Percentiles rank a stretch among this genome's conserved stretches.
These are phyloP conservation scores for Sporobolomyces roseus DNA, from an alignment of 768 basidiomycete genomes.

Conservation along the genomic window DNA sequence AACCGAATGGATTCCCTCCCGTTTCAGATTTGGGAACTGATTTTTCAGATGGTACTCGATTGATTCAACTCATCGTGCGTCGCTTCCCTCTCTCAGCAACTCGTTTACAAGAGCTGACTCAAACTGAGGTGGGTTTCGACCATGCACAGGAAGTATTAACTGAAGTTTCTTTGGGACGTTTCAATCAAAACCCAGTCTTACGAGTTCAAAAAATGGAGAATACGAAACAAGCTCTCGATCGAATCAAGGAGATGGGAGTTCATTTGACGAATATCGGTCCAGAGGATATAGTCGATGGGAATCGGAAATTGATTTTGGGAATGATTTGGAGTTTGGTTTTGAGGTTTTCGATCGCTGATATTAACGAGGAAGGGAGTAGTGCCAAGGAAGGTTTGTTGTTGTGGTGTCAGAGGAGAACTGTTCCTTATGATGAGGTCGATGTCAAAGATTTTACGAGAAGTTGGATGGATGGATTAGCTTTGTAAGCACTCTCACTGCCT, in stretches of 20 bases:
- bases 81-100: background rate
- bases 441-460: slow-evolving; percentile 89
- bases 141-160: slow-evolving; percentile 99
- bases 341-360: slow-evolving; percentile 95
- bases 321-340: slow-evolving; percentile 99
- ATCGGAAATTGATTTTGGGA: slow-evolving; percentile 86
- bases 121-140: too few relatives aligned
- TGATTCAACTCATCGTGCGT: slow-evolving; percentile 87
- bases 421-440: slow-evolving; percentile 81
- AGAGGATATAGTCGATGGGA: slow-evolving; percentile 99
- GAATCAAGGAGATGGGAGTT: slow-evolving; percentile 70
- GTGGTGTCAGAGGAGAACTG: slow-evolving; percentile 97
- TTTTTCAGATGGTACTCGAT: slow-evolving; percentile 87
- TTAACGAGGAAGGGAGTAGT: slow-evolving; percentile 96
- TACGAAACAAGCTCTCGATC: slow-evolving; percentile 91
- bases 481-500: slow-evolving; percentile 53
- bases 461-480: slow-evolving; percentile 91
- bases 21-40: slow-evolving; percentile 82
- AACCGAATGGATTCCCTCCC: slow-evolving; percentile 69
- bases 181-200: slow-evolving; percentile 83
- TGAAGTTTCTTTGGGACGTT: slow-evolving; percentile 89
- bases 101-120: too few relatives aligned
- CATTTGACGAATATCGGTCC: slow-evolving; percentile 97
- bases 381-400: slow-evolving; percentile 94
- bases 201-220: slow-evolving; percentile 97